These are phyloP conservation scores for Alternaria angustiovoidea DNA, from an alignment of 2,329 filamentous ascomycete genomes.

Conservation along the genomic window DNA sequence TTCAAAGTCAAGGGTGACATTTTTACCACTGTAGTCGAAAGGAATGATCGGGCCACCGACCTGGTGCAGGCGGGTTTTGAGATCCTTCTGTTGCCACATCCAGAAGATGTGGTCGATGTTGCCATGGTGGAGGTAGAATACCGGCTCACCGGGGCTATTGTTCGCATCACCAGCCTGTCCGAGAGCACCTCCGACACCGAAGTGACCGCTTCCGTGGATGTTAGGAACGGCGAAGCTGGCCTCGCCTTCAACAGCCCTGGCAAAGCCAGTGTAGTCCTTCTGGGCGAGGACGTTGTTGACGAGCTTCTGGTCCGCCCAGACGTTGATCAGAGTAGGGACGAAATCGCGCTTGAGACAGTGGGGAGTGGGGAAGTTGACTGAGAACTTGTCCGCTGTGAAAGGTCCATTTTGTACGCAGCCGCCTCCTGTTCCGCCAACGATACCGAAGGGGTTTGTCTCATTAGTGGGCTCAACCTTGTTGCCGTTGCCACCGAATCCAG, in stretches of 20 bases:
- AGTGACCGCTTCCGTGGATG: neutral
- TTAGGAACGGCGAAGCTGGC: constrained; percentile 31
- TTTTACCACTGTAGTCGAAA: neutral
- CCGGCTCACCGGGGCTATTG: neutral
- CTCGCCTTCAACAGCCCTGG: constrained; percentile 35
- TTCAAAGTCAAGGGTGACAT: neutral
- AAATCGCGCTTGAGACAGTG: constrained; percentile 47
- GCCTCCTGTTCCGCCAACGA: too few relatives aligned
- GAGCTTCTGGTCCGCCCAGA: constrained; percentile 26
- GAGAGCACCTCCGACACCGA: neutral
- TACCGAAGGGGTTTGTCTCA: too few relatives aligned
- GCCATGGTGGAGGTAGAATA: neutral
- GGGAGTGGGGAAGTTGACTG: constrained; percentile 32
- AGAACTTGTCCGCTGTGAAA: constrained; percentile 4
- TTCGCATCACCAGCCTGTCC: neutral
- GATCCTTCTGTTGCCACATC: neutral
- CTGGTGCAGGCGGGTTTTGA: too few relatives aligned
- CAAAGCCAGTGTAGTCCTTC: constrained; percentile 40
- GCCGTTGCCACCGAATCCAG: neutral
- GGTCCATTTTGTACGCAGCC: neutral
- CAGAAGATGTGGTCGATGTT: neutral
- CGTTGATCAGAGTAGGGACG: constrained; percentile 33
- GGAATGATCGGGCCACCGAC: neutral
- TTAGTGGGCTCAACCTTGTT: too few relatives aligned
- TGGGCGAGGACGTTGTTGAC: constrained; percentile 32